These are phyloP conservation scores for Cercophora samala DNA, from an alignment of 495 filamentous ascomycete genomes.

Conservation along the genomic window DNA sequence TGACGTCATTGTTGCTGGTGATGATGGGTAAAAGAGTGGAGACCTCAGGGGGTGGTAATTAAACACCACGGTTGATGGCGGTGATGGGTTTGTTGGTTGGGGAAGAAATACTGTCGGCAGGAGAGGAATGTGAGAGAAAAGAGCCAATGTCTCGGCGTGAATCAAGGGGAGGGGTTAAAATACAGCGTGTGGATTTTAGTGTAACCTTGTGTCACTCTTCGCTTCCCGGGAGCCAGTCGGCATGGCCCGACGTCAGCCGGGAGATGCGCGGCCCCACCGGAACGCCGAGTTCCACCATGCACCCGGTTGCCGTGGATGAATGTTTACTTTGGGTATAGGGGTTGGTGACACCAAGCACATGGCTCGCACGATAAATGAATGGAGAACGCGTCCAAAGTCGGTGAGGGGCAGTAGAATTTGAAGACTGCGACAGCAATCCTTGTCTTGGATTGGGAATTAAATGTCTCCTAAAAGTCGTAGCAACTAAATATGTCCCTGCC, in stretches of 20 bases:
- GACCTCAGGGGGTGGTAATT: background rate
- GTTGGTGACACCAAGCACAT: too few relatives aligned
- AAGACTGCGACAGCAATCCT: too few relatives aligned
- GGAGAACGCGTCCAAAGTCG: too few relatives aligned
- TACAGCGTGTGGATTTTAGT: background rate
- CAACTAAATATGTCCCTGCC: too few relatives aligned
- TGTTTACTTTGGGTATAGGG: background rate
- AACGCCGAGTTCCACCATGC: background rate
- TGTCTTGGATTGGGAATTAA: too few relatives aligned
- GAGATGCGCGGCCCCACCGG: background rate
- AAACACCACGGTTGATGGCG: background rate
- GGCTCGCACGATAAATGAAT: too few relatives aligned
- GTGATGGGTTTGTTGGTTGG: background rate
- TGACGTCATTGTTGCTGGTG: slow-evolving; percentile 2
- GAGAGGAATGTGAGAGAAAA: background rate
- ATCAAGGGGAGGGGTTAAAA: background rate
- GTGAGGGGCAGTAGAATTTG: too few relatives aligned
- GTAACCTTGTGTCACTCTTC: background rate
- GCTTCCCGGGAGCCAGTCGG: background rate
- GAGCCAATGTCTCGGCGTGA: background rate
- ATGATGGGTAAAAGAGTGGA: background rate
- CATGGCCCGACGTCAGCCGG: background rate
- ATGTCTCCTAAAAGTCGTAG: too few relatives aligned
- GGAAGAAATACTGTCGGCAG: background rate
- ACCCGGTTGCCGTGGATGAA: background rate